A percentile compares a stretch with the other conserved stretches of the same genome.
These are phyloP conservation scores for Rachicladosporium sp. DNA, from an alignment of 2,329 filamentous ascomycete genomes.

Conservation along the genomic window DNA sequence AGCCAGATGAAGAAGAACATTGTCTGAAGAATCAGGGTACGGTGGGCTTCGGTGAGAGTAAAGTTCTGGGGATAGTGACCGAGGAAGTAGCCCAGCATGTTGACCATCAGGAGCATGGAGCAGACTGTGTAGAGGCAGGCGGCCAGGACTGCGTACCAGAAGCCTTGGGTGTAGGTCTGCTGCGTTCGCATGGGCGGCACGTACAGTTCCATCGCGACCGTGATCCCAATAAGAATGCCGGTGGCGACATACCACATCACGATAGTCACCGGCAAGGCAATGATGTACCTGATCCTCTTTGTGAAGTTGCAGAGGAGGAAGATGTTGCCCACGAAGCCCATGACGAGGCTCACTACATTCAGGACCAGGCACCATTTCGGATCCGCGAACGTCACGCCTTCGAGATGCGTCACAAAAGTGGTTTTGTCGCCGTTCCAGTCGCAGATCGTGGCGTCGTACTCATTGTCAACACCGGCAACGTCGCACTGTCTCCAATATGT, in stretches of 20 bases:
- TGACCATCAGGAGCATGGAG: slow-evolving; percentile 63
- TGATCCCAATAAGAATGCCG: slow-evolving; percentile 52
- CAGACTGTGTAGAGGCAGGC: slow-evolving; percentile 69
- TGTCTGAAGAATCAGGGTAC: slow-evolving; percentile 82
- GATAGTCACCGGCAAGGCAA: slow-evolving; percentile 76
- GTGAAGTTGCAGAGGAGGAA: slow-evolving; percentile 84
- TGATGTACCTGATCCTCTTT: slow-evolving; percentile 60
- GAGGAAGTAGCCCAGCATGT: slow-evolving; percentile 63
- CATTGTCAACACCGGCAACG: slow-evolving; percentile 27
- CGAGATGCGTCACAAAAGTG: slow-evolving; percentile 34
- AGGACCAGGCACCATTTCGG: slow-evolving; percentile 61
- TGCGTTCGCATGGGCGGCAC: slow-evolving; percentile 35
- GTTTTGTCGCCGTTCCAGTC: slow-evolving; percentile 11
- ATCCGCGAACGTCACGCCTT: slow-evolving; percentile 49
- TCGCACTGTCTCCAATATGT: slow-evolving; percentile 60
- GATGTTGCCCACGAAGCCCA: slow-evolving; percentile 67
- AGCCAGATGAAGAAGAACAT: slow-evolving; percentile 77
- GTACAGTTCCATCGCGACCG: slow-evolving; percentile 53
- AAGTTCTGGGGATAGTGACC: slow-evolving; percentile 73
- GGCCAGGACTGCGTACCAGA: slow-evolving; percentile 74
- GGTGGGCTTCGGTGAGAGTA: slow-evolving; percentile 62
- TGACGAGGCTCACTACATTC: slow-evolving; percentile 64
- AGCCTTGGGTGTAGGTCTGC: slow-evolving; percentile 63
- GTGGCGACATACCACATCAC: slow-evolving; percentile 60
- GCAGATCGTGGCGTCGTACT: slow-evolving; percentile 25